Evolutionary conservation across 2,329 filamentous ascomycete species (phyloP).

Genomic region (Colletotrichum cordylinicola): DNA sequence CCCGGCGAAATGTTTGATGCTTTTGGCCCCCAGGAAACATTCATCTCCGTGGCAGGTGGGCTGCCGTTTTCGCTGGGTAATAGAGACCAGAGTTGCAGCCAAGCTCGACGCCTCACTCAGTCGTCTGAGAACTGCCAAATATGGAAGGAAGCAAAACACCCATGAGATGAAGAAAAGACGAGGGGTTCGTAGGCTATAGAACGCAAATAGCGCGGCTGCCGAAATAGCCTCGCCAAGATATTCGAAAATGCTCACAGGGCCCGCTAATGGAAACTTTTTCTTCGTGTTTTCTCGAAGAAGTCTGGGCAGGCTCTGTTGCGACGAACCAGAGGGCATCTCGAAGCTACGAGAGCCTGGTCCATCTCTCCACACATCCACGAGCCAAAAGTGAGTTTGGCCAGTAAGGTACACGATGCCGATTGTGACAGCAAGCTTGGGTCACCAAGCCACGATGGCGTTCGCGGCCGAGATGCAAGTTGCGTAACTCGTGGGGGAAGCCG

Average conservation of each 20-base stretch:
- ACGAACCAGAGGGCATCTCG: neutral
- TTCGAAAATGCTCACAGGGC: neutral
- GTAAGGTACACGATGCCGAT: neutral
- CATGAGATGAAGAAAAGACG: neutral
- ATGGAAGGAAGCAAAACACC: neutral
- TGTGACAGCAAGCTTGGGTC: neutral
- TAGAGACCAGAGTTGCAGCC: neutral
- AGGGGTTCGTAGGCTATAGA: neutral
- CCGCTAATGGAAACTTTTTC: neutral
- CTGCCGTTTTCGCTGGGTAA: neutral
- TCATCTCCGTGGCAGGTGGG: neutral
- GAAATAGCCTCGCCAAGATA: neutral
- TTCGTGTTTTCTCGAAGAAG: neutral
- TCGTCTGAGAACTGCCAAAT: neutral
- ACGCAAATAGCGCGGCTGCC: neutral
- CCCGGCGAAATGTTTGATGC: neutral
- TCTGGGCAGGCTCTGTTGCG: neutral
- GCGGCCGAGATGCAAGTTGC: neutral
- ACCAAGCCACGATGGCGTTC: constrained; percentile 8
- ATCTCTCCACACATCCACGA: constrained; percentile 4
- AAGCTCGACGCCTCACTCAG: neutral
- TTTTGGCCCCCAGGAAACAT: neutral
- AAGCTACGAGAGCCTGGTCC: neutral
- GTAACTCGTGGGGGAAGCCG: neutral
- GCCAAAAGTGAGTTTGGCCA: neutral